phyloP scores from a whole-genome alignment of 2,329 filamentous ascomycete genomes.

The Sarocladiaceae sp. region DNA sequence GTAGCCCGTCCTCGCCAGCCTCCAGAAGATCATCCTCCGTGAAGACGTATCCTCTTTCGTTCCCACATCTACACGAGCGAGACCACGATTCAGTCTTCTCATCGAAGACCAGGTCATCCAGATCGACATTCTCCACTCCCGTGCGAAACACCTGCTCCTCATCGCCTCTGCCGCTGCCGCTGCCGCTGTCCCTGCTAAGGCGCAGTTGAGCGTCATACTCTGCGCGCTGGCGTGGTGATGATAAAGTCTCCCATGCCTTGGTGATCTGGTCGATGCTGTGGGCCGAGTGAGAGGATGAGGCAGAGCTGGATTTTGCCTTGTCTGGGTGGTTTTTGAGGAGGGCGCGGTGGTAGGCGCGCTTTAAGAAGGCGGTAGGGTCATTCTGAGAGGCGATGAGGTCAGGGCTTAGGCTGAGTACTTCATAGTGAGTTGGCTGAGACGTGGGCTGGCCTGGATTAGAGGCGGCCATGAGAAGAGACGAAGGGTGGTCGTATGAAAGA shows the following conservation, averaged over 20 bases:
- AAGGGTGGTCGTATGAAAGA: neutral
- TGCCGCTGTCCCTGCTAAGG: slow-evolving; percentile 13
- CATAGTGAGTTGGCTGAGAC: slow-evolving; percentile 46
- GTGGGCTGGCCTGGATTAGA: neutral
- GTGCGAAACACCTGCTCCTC: slow-evolving; percentile 38
- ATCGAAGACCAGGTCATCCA: slow-evolving; percentile 57
- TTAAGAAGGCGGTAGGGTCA: slow-evolving; percentile 43
- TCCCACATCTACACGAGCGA: slow-evolving; percentile 57
- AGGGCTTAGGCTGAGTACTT: slow-evolving; percentile 51
- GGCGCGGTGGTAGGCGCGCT: slow-evolving; percentile 58
- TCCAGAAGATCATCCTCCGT: slow-evolving; percentile 54
- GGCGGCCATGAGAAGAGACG: neutral
- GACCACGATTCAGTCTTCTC: slow-evolving; percentile 44
- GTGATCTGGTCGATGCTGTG: slow-evolving; percentile 60
- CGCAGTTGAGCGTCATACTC: slow-evolving; percentile 47
- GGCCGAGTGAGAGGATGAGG: slow-evolving; percentile 3
- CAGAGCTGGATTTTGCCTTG: slow-evolving; percentile 30
- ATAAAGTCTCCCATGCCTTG: slow-evolving; percentile 43
- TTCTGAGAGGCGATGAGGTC: slow-evolving; percentile 32
- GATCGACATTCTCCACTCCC: slow-evolving; percentile 56
- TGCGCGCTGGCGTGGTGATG: slow-evolving; percentile 41
- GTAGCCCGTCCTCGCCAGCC: slow-evolving; percentile 49
- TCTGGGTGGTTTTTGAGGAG: slow-evolving; percentile 62
- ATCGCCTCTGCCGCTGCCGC: neutral
- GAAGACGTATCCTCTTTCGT: slow-evolving; percentile 53